Evolutionary conservation across 345 rosid species (phyloP), one percentile per base, ranked within the genome.

Genomic region (Salix purpurea): DNA sequence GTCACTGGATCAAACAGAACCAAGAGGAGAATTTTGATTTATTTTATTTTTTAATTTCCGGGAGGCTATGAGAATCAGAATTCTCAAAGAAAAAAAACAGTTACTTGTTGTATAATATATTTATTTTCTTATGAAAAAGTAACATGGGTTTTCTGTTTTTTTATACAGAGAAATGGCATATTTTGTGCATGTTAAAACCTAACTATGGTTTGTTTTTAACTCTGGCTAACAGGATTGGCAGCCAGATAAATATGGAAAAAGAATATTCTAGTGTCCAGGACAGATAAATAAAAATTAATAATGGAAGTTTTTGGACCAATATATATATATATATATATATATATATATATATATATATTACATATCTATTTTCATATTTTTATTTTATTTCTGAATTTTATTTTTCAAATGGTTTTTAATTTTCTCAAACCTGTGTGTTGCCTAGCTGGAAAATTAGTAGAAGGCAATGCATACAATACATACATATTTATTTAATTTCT

Each of bases 181-280:
- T 65, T 71, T 46, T 36, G 65, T 65, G 19, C 58, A 56, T n/a
- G 72, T 36, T 62, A 73, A 79, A 56, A 69, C 72, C 61, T 69
- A 76, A 83, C 73, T 39, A 69, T 44, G 76, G 78, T 83, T 79
- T 30, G 30, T 48, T 66, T 79, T 77, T 79, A 65, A 79, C 85
- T 24, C 61, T 36, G 70, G 68, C 37, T 58, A 46, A 16, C 16
- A 32, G 28, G 58, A 14, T 69, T 76, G 68, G 2, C 61, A 48
- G 13, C 69, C 64, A 42, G 67, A 71, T 21, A 83, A 76, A 28
- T 24, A 76, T 76, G 78, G 37, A 46, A 65, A 65, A 73, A 13
- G 30, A 9, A 9, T 26, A 28, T 26, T 70, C 15, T 3, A 72
- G 8, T 13, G 24, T 42, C 52, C 19, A 73, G 9, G 54, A 4